phyloP scores from a whole-genome alignment of 768 basidiomycete species.

The Butyriboletus loyo region DNA sequence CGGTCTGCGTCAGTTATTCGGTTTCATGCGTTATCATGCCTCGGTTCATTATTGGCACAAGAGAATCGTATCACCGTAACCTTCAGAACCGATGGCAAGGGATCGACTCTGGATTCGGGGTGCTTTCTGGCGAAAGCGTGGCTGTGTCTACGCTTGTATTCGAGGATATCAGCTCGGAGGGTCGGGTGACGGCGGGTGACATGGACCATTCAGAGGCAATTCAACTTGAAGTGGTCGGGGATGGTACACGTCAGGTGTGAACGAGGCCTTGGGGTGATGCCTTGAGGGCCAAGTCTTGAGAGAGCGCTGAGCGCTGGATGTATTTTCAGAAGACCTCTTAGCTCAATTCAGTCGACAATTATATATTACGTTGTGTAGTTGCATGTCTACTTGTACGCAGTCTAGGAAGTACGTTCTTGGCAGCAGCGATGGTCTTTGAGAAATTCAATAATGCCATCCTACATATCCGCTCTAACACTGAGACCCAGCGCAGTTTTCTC shows the following conservation, averaged over 20 bases:
- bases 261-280: neutral
- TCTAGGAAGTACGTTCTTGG: too few relatives aligned
- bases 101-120: conserved; percentile 14
- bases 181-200: neutral
- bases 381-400: too few relatives aligned
- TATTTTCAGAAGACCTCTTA: too few relatives aligned
- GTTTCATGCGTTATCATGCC: conserved; percentile 4
- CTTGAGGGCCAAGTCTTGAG: neutral
- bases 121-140: neutral
- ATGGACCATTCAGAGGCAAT: neutral
- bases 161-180: neutral
- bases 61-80: conserved; percentile 2
- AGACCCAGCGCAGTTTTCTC: too few relatives aligned
- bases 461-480: too few relatives aligned
- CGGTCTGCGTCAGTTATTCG: neutral
- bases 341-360: too few relatives aligned
- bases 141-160: neutral
- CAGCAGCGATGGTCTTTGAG: too few relatives aligned
- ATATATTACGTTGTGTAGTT: too few relatives aligned
- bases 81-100: neutral
- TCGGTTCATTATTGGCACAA: conserved; percentile 16
- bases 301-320: too few relatives aligned
- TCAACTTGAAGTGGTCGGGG: neutral
- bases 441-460: too few relatives aligned
- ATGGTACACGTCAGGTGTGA: neutral